Percentiles rank a stretch among this genome's conserved stretches.
Conservation (phyloP, 2,329 filamentous ascomycete genomes). For the Aspergillus ochraceoroseus region DNA sequence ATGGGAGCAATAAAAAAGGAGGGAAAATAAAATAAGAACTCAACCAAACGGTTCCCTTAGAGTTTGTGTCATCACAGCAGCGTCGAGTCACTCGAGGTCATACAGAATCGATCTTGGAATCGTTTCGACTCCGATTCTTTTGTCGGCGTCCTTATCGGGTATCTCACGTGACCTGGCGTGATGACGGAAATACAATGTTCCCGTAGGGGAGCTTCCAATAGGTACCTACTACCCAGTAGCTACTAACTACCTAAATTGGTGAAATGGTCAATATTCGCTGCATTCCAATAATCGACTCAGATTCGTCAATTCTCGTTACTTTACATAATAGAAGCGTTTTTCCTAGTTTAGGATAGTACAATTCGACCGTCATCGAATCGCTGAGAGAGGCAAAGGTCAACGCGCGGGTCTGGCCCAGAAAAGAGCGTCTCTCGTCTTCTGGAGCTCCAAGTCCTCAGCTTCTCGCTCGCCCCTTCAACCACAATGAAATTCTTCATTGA, state of each 20-base stretch:
- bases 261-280: no score
- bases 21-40: slow-evolving; percentile 2
- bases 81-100: background rate
- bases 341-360: no score
- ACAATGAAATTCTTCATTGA: slow-evolving; percentile 78
- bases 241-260: no score
- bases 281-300: no score
- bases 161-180: slow-evolving; percentile 33
- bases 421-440: slow-evolving; percentile 6
- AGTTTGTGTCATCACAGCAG: slow-evolving; percentile 8
- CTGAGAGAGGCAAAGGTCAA: slow-evolving; percentile 31
- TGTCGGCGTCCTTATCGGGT: slow-evolving; percentile 29
- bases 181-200: no score
- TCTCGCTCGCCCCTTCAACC: slow-evolving; percentile 24
- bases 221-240: no score
- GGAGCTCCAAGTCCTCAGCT: slow-evolving; percentile 18
- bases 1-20: background rate
- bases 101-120: no score
- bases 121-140: no score
- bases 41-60: slow-evolving; percentile 5
- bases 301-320: no score
- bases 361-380: no score
- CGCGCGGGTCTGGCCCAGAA: slow-evolving; percentile 18
- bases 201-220: no score
- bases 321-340: no score